A percentile compares a stretch with the other conserved stretches of the same genome.
phyloP scores from a whole-genome alignment of 805 yeast species.

The Novakomyces olei region DNA sequence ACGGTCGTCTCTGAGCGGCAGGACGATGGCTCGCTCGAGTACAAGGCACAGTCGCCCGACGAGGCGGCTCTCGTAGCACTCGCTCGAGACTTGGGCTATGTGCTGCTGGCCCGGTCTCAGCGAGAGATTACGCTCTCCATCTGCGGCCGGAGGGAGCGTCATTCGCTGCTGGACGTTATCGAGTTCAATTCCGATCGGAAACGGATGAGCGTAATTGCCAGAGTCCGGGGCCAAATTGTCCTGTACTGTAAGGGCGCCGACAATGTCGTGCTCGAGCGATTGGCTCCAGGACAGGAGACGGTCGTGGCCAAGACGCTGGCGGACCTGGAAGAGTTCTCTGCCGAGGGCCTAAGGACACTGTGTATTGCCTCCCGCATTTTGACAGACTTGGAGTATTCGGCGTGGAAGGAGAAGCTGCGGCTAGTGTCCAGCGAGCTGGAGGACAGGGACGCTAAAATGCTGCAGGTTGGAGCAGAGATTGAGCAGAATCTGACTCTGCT shows the following conservation, averaged over 20 bases:
- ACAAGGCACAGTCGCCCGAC: constrained; percentile 68
- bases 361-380: constrained; percentile 42
- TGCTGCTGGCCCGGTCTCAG: constrained; percentile 32
- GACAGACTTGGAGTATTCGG: constrained; percentile 22
- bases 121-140: constrained; percentile 22
- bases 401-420: constrained; percentile 35
- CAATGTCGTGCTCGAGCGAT: constrained; percentile 35
- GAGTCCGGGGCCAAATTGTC: constrained; percentile 24
- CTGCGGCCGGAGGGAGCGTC: constrained; percentile 26
- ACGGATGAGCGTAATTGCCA: constrained; percentile 45
- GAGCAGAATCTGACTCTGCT: constrained; percentile 34
- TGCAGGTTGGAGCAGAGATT: constrained; percentile 31
- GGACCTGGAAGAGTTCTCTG: constrained; percentile 46
- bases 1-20: constrained; percentile 46
- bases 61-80: constrained; percentile 61
- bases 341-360: constrained; percentile 57
- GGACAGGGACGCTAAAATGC: constrained; percentile 37
- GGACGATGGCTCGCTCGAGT: constrained; percentile 21
- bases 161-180: constrained; percentile 31
- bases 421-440: constrained; percentile 35
- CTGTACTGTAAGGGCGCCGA: constrained; percentile 58
- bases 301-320: constrained; percentile 34
- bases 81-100: constrained; percentile 53
- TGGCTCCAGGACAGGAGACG: constrained; percentile 20
- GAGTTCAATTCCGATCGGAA: constrained; percentile 53